A percentile compares a stretch with the other conserved stretches of the same genome.
Evolutionary conservation across 768 basidiomycete species (phyloP).

Genomic region (Pisolithus marmoratus): DNA sequence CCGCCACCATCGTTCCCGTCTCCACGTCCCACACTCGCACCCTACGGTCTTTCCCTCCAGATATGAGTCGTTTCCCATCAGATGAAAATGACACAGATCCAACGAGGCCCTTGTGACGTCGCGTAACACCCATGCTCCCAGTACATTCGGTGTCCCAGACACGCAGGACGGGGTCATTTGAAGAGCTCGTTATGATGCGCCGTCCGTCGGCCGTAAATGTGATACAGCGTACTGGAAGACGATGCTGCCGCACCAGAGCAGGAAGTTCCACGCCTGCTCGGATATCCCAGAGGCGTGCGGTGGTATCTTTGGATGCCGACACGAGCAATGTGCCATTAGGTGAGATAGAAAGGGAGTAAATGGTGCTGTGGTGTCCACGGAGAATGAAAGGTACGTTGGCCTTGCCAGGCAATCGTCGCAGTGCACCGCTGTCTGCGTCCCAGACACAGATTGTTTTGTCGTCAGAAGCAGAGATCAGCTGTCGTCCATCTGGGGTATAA

Average conservation of each 20-base stretch:
- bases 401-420: slow-evolving; percentile 5
- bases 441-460: slow-evolving; percentile 26
- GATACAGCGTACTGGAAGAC: slow-evolving; percentile 19
- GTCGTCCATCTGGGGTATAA: slow-evolving; percentile 26
- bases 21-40: slow-evolving; percentile 26
- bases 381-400: slow-evolving; percentile 9
- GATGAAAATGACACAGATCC: slow-evolving; percentile 21
- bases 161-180: slow-evolving; percentile 21
- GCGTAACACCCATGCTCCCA: slow-evolving; percentile 19
- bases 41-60: slow-evolving; percentile 24
- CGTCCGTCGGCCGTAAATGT: slow-evolving; percentile 23
- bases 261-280: slow-evolving; percentile 13
- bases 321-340: slow-evolving; percentile 25
- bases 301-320: slow-evolving; percentile 26
- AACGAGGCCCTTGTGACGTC: slow-evolving; percentile 24
- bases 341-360: slow-evolving; percentile 25
- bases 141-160: slow-evolving; percentile 27
- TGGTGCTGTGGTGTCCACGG: slow-evolving; percentile 17
- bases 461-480: slow-evolving; percentile 26
- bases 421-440: slow-evolving; percentile 18
- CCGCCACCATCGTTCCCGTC: slow-evolving; percentile 14
- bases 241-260: slow-evolving; percentile 25
- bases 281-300: slow-evolving; percentile 27
- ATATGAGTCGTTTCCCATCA: slow-evolving; percentile 23
- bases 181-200: slow-evolving; percentile 22